phyloP scores from a whole-genome alignment of 495 filamentous ascomycete species.

The Astrothelium macrocarpum region DNA sequence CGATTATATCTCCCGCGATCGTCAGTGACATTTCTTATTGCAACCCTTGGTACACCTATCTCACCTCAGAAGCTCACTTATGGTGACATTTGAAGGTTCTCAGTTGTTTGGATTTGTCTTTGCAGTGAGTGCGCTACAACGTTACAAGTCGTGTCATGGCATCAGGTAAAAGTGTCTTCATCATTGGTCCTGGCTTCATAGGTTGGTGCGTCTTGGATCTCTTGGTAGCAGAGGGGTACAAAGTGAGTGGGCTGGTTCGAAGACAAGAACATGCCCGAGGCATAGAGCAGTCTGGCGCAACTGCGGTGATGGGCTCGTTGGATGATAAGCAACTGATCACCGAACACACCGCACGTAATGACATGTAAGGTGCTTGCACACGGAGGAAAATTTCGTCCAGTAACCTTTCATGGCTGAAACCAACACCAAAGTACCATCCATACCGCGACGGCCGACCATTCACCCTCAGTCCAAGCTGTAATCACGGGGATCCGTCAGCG shows the following conservation, averaged over 20 bases:
- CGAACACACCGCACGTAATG: conserved; percentile 20
- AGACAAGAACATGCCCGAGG: conserved; percentile 21
- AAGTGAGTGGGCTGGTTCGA: conserved; percentile 29
- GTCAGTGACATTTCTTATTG: no score
- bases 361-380: conserved; percentile 18
- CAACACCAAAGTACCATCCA: conserved; percentile 23
- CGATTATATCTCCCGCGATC: no score
- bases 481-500: conserved; percentile 6
- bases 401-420: background rate
- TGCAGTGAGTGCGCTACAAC: no score
- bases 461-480: conserved; percentile 9
- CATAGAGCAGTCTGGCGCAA: conserved; percentile 20
- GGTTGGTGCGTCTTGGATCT: conserved; percentile 33
- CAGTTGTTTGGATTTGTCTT: no score
- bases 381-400: background rate
- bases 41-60: no score
- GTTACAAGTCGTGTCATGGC: conserved; percentile 7
- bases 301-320: conserved; percentile 25
- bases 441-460: conserved; percentile 26
- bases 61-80: no score
- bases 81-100: no score
- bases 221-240: conserved; percentile 28
- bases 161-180: conserved; percentile 26
- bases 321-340: conserved; percentile 27
- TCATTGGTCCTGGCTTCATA: conserved; percentile 37